phyloP scores from a whole-genome alignment of 768 basidiomycete genomes.

The Naematelia encephala region DNA sequence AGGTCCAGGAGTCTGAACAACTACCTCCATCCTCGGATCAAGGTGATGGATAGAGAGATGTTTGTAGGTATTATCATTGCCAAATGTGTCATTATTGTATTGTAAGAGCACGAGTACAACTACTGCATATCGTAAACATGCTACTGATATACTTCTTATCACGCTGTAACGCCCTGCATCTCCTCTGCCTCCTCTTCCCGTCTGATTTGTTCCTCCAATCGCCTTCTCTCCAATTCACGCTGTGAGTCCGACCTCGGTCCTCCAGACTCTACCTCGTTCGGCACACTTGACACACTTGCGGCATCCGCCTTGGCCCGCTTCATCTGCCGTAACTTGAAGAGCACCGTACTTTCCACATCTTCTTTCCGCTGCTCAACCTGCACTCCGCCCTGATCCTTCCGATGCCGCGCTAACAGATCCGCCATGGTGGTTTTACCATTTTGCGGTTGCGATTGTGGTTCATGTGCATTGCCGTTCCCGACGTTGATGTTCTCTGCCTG shows the following conservation, averaged over 20 bases:
- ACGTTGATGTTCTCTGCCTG: constrained; percentile 8
- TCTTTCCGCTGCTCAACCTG: constrained; percentile 16
- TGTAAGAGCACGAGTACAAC: too few relatives aligned
- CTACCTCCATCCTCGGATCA: too few relatives aligned
- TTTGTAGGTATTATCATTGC: background rate
- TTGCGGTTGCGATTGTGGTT: background rate
- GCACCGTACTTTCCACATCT: constrained; percentile 45
- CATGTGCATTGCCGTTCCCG: background rate
- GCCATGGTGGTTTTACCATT: constrained; percentile 27
- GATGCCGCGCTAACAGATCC: constrained; percentile 24
- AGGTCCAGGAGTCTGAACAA: too few relatives aligned
- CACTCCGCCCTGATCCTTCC: constrained; percentile 12
- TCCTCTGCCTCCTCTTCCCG: constrained; percentile 35
- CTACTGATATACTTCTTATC: too few relatives aligned
- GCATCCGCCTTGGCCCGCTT: background rate
- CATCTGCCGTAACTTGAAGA: constrained; percentile 45
- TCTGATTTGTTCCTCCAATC: constrained; percentile 41
- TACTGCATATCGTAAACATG: too few relatives aligned
- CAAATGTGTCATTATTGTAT: too few relatives aligned
- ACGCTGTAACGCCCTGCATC: background rate
- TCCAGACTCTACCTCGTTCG: background rate
- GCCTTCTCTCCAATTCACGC: constrained; percentile 30
- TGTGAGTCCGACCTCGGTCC: background rate
- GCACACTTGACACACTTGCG: background rate
- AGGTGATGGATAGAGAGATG: background rate